phyloP scores from a whole-genome alignment of 768 basidiomycete species.

The Naganishia onofrii region DNA sequence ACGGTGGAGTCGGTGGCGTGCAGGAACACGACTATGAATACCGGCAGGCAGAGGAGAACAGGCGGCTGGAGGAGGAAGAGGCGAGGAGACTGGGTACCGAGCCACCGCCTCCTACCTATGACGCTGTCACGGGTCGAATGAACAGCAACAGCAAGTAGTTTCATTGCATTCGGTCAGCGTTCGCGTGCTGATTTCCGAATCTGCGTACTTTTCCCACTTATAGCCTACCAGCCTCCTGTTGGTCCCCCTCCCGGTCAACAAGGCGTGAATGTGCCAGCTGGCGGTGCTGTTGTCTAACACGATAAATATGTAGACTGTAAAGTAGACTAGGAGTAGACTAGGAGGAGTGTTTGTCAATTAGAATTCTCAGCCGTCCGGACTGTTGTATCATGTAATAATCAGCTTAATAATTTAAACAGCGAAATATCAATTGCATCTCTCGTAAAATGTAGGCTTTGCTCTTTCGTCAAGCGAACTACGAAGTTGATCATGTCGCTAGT shows the following conservation, averaged over 20 bases:
- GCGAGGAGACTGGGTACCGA: slow-evolving; percentile 21
- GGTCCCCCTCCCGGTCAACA: slow-evolving; percentile 22
- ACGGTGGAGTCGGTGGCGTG: slow-evolving; percentile 32
- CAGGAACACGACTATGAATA: slow-evolving; percentile 49
- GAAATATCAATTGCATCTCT: too few species aligned
- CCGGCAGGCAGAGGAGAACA: slow-evolving; percentile 46
- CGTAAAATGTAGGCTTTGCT: too few species aligned
- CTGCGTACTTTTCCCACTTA: not conserved
- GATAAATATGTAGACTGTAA: not conserved
- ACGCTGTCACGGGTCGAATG: slow-evolving; percentile 35
- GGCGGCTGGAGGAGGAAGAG: slow-evolving; percentile 40
- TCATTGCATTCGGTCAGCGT: not conserved
- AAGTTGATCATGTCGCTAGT: too few species aligned
- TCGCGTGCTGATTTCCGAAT: not conserved
- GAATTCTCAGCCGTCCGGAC: too few species aligned
- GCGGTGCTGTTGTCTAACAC: slow-evolving; percentile 17
- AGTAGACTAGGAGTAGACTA: not conserved
- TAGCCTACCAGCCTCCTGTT: slow-evolving; percentile 23
- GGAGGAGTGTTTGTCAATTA: not conserved
- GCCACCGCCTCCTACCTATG: slow-evolving; percentile 44
- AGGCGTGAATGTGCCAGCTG: not conserved
- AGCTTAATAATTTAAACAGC: too few species aligned
- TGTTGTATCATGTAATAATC: not conserved
- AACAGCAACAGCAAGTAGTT: not conserved
- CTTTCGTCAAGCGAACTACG: too few species aligned